These are phyloP conservation scores for Paramecium caudatum DNA, from an alignment of 73 alveolate species.

Conservation along the genomic window DNA sequence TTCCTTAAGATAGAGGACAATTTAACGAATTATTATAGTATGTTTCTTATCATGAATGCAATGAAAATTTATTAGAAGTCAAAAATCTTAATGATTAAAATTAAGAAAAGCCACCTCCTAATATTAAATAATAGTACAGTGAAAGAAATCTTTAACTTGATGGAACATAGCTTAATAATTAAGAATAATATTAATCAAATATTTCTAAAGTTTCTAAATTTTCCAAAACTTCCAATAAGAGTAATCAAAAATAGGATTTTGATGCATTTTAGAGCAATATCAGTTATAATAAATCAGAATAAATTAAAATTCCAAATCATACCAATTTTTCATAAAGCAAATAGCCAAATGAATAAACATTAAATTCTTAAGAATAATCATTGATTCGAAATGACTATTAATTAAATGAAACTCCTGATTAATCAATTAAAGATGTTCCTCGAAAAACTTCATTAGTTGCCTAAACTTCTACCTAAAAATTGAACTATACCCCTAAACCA, in stretches of 20 bases:
- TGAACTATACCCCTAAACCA: not conserved
- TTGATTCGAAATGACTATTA: not conserved
- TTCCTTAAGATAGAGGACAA: not conserved
- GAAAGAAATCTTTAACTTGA: not conserved
- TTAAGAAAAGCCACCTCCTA: not conserved
- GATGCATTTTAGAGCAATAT: not conserved
- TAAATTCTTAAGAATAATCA: not conserved
- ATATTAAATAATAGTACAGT: slow-evolving; percentile 6
- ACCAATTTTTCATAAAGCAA: not conserved
- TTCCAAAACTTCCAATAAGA: not conserved
- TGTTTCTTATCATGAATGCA: slow-evolving; percentile 54
- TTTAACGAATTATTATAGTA: slow-evolving; percentile 3
- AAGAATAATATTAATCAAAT: not conserved
- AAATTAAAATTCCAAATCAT: not conserved
- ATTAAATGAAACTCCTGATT: not conserved
- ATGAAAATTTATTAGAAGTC: slow-evolving; percentile 43
- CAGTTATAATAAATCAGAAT: slow-evolving; percentile 16
- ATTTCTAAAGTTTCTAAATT: not conserved
- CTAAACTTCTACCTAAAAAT: not conserved
- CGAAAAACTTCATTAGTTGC: not conserved
- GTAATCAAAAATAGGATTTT: not conserved
- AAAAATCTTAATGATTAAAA: not conserved
- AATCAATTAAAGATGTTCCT: slow-evolving; percentile 1
- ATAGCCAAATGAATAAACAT: not conserved
- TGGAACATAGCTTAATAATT: not conserved